A percentile compares a stretch with the other conserved stretches of the same genome.
Evolutionary conservation across 2,329 filamentous ascomycete genomes (phyloP).

Genomic region (Chrysoporthe austroafricana): DNA sequence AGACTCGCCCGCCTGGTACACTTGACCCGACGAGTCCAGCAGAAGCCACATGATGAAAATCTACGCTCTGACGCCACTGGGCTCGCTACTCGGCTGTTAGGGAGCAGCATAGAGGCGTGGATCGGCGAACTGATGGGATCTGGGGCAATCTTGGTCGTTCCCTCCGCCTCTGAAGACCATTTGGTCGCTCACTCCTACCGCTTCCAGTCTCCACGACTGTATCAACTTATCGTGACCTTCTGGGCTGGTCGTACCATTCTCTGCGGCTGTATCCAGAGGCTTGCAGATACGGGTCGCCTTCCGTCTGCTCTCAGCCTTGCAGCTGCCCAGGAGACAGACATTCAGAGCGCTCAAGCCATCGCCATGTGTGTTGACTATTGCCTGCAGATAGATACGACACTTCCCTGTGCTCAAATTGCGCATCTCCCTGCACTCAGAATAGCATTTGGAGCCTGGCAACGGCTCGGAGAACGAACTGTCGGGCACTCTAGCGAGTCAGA

Average conservation of each 20-base stretch:
- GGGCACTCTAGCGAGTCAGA: background rate
- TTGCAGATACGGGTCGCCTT: background rate
- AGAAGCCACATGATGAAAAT: background rate
- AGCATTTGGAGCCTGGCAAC: conserved; percentile 5
- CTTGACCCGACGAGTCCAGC: conserved; percentile 1
- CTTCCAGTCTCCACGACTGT: conserved; percentile 8
- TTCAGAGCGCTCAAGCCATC: background rate
- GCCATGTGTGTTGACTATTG: conserved; percentile 5
- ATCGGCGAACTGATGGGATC: conserved; percentile 8
- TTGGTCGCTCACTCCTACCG: background rate
- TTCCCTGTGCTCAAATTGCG: conserved; percentile 1
- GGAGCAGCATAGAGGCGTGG: conserved; percentile 6
- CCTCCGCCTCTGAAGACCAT: background rate
- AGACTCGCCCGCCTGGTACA: conserved; percentile 3
- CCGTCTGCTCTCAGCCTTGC: conserved; percentile 1
- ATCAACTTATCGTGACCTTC: background rate
- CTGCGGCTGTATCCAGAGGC: conserved; percentile 4
- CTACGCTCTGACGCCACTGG: background rate
- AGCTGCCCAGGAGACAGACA: background rate
- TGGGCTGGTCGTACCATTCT: conserved; percentile 3
- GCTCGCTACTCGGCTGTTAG: background rate
- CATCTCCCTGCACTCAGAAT: background rate
- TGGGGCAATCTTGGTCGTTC: background rate
- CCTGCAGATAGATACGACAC: background rate
- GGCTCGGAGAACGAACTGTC: background rate